Evolutionary conservation across 2,329 filamentous ascomycete genomes (phyloP), one percentile per base, ranked within the genome.

Genomic region (Xylariales sp.): DNA sequence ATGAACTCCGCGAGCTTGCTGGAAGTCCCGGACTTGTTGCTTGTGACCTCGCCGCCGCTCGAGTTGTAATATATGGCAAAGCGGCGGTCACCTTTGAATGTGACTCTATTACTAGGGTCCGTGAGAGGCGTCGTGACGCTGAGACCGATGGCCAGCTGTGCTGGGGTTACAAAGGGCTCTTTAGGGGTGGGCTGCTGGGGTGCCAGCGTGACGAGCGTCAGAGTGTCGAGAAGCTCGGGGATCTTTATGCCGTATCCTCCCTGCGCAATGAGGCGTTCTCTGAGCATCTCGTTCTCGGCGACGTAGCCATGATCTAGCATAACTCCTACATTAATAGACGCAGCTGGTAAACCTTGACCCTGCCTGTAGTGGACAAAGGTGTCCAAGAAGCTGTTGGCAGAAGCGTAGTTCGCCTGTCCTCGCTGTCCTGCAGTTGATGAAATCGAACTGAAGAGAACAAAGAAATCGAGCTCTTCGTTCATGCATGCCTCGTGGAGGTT

Each of bases 181-280:
- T n/a, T n/a, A n/a, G n/a, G n/a, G n/a, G n/a, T n/a, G n/a, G n/a
- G n/a, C n/a, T 2, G 45, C 45, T 11, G 23, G 43, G 28, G 61
- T 55, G 14, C 53, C 56, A 10, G 43, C 43, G 24, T 49, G 55
- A 25, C 58, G 52, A 7, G 42, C 43, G 8, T 44, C 30, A 2
- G 52, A 7, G 42, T 42, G 8, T 44, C 30, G 2, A 57, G 46
- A 20, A 58, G 43, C 5, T 55, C 33, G 19, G 53, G 43, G 29
- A 57, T 55, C 28, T 55, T 48, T 16, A 58, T 53, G 18, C 52
- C 54, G 38, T 58, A 57, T 38, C 56, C 46, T 12, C 56, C 54
- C 35, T 48, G 54, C 15, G 47, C 42, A 19, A 35, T 44, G 10
- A 59, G 40, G 6, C 48, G 36, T 4, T 43, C 40, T 30, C 57